These are phyloP conservation scores for Yamadazyma akitaensis DNA, from an alignment of 805 yeast genomes.

Conservation along the genomic window DNA sequence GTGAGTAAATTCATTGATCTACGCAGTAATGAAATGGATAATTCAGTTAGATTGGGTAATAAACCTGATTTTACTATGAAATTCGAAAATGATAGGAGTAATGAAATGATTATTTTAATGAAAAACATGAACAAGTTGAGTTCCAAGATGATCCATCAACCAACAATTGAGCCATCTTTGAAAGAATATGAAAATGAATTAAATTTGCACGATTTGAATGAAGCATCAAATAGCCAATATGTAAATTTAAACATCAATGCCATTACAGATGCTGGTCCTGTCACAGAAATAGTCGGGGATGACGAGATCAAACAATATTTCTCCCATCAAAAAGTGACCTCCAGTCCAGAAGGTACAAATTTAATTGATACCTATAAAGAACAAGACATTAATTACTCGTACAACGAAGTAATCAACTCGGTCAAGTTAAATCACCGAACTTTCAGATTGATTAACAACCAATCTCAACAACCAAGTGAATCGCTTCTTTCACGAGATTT, in stretches of 20 bases:
- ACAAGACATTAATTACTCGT: slow-evolving; percentile 31
- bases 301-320: background rate
- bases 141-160: slow-evolving; percentile 60
- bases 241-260: slow-evolving; percentile 30
- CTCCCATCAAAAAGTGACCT: slow-evolving; percentile 7
- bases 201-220: slow-evolving; percentile 37
- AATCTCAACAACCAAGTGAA: slow-evolving; percentile 3
- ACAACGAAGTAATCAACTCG: slow-evolving; percentile 27
- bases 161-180: slow-evolving; percentile 9
- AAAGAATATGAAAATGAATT: slow-evolving; percentile 27
- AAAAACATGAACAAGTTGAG: slow-evolving; percentile 87
- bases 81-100: slow-evolving; percentile 20
- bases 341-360: slow-evolving; percentile 14
- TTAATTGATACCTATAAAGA: slow-evolving; percentile 26
- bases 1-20: slow-evolving; percentile 75
- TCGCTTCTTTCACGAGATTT: slow-evolving; percentile 1
- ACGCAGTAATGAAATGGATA: slow-evolving; percentile 77
- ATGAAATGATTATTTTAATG: slow-evolving; percentile 70
- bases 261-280: background rate
- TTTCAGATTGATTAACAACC: slow-evolving; percentile 17
- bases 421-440: slow-evolving; percentile 35
- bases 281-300: background rate
- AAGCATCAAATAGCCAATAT: slow-evolving; percentile 27
- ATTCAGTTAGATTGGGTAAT: slow-evolving; percentile 72
- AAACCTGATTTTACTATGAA: slow-evolving; percentile 88